Evolutionary conservation across 106 monocot species (phyloP), one percentile per base, ranked within the genome.

Genomic region (Dendrobium huoshanense): DNA sequence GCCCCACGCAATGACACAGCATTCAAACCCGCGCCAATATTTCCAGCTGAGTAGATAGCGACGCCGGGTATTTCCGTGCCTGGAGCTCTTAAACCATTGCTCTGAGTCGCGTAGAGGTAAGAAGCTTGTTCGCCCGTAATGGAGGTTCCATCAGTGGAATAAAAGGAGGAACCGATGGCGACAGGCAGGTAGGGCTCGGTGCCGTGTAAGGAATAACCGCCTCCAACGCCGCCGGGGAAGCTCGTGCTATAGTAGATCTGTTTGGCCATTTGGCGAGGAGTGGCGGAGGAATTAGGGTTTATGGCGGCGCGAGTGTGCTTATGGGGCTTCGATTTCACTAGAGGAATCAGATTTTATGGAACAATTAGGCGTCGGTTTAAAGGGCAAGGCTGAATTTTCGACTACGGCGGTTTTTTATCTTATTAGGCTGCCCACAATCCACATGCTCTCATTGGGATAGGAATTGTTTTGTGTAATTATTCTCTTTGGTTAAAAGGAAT

Each of bases 241-340:
- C 48, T 77, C 37, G 82, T 67, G 73, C 79, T 42, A 70, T 79
- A 78, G 59, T 79, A 83, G 76, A 58, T 75, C 76, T 75, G 75
- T 9, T 82, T 67, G 55, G 83, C 40, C 83, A 83, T 83, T 27
- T 70, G 76, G 4, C 0, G 1, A 25, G 76, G 6, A 19, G 40
- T 61, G 51, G 15, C 1, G 51, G 3, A 27, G 45, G 76, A 48
- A 11, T 27, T 78, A 83, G 83, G 78, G 78, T 74, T 79, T 78
- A 2, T 13, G 7, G 40, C 24, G 31, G 13, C 4, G 33, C 20
- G 37, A 3, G 37, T 37, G 2, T 37, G 37, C 37, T 37, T 37
- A 37, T 37, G 37, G 37, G 37, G 37, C 37, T 37, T 37, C 37
- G 37, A 37, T 37, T 37, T 37, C 37, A 37, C 37, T 37, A 3